These are phyloP conservation scores for Sporisorium exsertum DNA, from an alignment of 1,284 basidiomycete species.

Conservation along the genomic window DNA sequence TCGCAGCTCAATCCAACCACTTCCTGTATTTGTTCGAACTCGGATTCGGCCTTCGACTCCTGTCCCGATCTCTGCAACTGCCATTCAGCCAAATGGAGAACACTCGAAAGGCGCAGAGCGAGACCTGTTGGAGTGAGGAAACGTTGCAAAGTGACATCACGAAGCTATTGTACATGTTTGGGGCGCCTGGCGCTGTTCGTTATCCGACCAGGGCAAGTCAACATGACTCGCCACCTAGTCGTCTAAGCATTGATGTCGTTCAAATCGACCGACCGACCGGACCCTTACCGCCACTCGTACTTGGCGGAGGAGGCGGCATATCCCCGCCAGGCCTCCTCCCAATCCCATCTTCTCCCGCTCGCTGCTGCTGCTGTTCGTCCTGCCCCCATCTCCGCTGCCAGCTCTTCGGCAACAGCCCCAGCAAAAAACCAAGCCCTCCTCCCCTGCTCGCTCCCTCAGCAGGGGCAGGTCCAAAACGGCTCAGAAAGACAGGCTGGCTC, in stretches of 20 bases:
- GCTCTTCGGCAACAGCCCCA: conserved; percentile 32
- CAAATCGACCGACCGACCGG: neutral
- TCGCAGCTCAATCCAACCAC: too few relatives aligned
- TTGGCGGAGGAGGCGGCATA: neutral
- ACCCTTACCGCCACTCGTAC: neutral
- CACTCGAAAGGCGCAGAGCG: too few relatives aligned
- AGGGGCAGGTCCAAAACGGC: conserved; percentile 52
- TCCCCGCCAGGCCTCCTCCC: neutral
- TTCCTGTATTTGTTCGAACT: too few relatives aligned
- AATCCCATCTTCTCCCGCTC: too few relatives aligned
- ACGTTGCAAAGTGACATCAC: neutral
- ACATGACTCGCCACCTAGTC: neutral
- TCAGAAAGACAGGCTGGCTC: conserved; percentile 12
- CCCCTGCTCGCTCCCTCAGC: neutral
- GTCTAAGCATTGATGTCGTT: neutral
- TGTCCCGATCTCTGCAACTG: neutral
- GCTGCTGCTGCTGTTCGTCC: conserved; percentile 1
- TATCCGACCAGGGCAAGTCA: neutral
- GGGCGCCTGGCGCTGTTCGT: neutral
- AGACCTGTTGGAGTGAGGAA: neutral
- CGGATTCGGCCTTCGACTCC: neutral
- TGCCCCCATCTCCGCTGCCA: conserved; percentile 35
- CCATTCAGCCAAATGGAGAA: too few relatives aligned
- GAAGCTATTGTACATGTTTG: conserved; percentile 2
- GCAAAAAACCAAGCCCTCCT: conserved; percentile 25